phyloP scores from a whole-genome alignment of 768 basidiomycete genomes.

The Infundibulicybe gibba region DNA sequence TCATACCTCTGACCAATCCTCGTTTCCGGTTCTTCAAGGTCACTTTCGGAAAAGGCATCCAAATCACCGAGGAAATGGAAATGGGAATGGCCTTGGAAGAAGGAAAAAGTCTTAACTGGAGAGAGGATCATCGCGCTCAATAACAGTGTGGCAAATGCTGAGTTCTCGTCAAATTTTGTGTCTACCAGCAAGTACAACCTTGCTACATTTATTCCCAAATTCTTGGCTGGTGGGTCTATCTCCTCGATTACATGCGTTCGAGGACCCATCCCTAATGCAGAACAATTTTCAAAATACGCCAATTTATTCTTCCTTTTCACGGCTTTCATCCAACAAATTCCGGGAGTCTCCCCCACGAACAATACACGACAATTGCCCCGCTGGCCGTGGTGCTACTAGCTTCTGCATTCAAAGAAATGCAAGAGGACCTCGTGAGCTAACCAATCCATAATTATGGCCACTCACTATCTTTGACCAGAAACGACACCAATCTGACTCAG shows the following conservation, averaged over 20 bases:
- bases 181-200: slow-evolving; percentile 95
- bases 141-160: slow-evolving; percentile 60
- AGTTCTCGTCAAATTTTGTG: slow-evolving; percentile 78
- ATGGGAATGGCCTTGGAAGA: slow-evolving; percentile 88
- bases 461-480: slow-evolving; percentile 49
- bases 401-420: slow-evolving; percentile 92
- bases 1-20: slow-evolving; percentile 28
- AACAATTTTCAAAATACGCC: slow-evolving; percentile 98
- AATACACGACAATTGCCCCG: slow-evolving; percentile 93
- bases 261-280: slow-evolving; percentile 22
- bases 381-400: slow-evolving; percentile 85
- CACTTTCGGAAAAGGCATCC: slow-evolving; percentile 10
- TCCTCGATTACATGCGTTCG: background rate
- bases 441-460: background rate
- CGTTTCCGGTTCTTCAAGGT: slow-evolving; percentile 43
- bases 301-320: slow-evolving; percentile 99
- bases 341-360: slow-evolving; percentile 95
- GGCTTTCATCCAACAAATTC: slow-evolving; percentile 95
- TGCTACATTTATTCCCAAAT: slow-evolving; percentile 87
- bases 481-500: slow-evolving; percentile 93
- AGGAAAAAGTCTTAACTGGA: slow-evolving; percentile 57
- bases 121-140: slow-evolving; percentile 85
- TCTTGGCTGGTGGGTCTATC: slow-evolving; percentile 70
- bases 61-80: slow-evolving; percentile 25
- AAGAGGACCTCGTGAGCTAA: slow-evolving; percentile 82